phyloP scores from a whole-genome alignment of 2,329 filamentous ascomycete genomes.

The Lizonia empirigonia region DNA sequence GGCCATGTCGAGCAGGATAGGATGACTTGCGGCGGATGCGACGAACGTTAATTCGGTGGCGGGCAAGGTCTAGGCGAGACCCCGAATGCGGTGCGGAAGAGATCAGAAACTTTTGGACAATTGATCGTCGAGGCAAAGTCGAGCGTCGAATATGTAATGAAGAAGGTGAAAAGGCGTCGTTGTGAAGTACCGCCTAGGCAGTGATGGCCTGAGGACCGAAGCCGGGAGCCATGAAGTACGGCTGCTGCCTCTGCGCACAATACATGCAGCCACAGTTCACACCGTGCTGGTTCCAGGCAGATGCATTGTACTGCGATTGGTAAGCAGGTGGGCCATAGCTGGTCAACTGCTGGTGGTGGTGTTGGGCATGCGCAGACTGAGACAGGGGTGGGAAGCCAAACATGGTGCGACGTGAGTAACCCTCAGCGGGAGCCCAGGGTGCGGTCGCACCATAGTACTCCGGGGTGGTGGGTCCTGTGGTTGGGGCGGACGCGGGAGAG shows the following conservation, averaged over 20 bases:
- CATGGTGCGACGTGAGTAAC: slow-evolving; percentile 51
- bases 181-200: slow-evolving; percentile 24
- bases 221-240: slow-evolving; percentile 48
- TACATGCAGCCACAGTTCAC: slow-evolving; percentile 47
- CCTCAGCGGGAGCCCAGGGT: slow-evolving; percentile 55
- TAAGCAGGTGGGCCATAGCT: slow-evolving; percentile 45
- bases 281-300: slow-evolving; percentile 47
- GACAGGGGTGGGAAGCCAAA: slow-evolving; percentile 49
- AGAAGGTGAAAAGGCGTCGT: slow-evolving; percentile 14
- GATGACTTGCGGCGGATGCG: slow-evolving; percentile 28
- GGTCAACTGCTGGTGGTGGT: slow-evolving; percentile 52
- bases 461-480: slow-evolving; percentile 60
- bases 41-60: slow-evolving; percentile 28
- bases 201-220: slow-evolving; percentile 49
- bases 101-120: slow-evolving; percentile 42
- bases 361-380: slow-evolving; percentile 47
- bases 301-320: slow-evolving; percentile 43
- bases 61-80: slow-evolving; percentile 19
- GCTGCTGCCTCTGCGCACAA: slow-evolving; percentile 45
- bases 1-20: slow-evolving; percentile 21
- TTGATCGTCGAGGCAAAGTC: slow-evolving; percentile 36
- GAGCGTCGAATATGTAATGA: slow-evolving; percentile 35
- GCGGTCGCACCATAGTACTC: slow-evolving; percentile 57
- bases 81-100: slow-evolving; percentile 22
- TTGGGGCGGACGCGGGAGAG: slow-evolving; percentile 61